These are phyloP conservation scores for Fraxinus nigra DNA, from an alignment of 305 asterid species.

Conservation along the genomic window DNA sequence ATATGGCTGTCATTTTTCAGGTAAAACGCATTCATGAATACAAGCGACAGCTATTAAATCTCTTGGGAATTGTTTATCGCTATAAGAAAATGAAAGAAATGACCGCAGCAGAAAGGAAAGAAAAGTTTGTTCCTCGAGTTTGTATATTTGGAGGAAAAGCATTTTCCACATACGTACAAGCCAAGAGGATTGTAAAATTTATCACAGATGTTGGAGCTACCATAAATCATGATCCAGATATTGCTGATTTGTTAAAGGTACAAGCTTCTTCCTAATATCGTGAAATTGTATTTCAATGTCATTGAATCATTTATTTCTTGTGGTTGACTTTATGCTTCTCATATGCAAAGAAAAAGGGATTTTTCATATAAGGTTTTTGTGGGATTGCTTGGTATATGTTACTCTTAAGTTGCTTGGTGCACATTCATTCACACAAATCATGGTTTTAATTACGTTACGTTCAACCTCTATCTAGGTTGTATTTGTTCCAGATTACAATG, in stretches of 20 bases:
- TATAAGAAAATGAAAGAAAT: conserved; percentile 90
- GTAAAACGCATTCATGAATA: conserved; percentile 94
- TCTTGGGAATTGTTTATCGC: conserved; percentile 80
- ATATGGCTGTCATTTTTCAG: conserved; percentile 38
- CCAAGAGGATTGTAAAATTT: conserved; percentile 88
- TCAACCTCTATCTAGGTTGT: conserved; percentile 50
- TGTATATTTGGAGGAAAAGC: conserved; percentile 96
- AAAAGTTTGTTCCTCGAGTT: conserved; percentile 80
- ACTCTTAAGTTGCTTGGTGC: conserved; percentile 3
- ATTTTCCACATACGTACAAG: conserved; percentile 80
- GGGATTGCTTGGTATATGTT: conserved; percentile 8
- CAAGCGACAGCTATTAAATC: conserved; percentile 82
- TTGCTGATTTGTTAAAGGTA: conserved; percentile 86
- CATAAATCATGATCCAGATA: conserved; percentile 83
- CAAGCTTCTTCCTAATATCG: neutral
- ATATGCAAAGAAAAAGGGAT: conserved; percentile 6
- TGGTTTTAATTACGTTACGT: conserved; percentile 16
- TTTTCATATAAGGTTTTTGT: neutral
- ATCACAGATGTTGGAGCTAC: conserved; percentile 88
- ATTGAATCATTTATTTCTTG: neutral
- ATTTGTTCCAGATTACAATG: conserved; percentile 93
- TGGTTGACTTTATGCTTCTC: neutral
- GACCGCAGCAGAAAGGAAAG: conserved; percentile 67
- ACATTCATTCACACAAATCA: conserved; percentile 13
- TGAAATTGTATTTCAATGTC: conserved; percentile 8